Percentiles rank a stretch among this genome's conserved stretches.
Conservation (phyloP, 1,284 basidiomycete genomes). For the Cryptococcus depauperatus region DNA sequence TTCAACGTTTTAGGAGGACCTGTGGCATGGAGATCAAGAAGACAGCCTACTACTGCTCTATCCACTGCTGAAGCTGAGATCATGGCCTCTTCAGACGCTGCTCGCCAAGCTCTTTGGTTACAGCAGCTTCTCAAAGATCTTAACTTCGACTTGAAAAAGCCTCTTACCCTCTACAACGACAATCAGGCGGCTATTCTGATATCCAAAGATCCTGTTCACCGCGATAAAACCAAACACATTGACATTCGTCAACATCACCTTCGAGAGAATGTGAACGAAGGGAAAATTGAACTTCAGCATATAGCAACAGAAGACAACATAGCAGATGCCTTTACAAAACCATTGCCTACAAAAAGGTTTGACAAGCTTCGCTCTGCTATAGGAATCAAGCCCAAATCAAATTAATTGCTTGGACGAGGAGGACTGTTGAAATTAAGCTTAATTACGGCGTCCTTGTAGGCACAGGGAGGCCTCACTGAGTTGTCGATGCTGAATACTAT, state of each 20-base stretch:
- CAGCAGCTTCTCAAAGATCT: conserved; percentile 6
- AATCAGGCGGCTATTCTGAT: conserved; percentile 45
- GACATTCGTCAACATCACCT: conserved; percentile 46
- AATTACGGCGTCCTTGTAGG: too few species aligned
- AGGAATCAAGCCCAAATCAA: conserved; percentile 1
- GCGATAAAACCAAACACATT: conserved; percentile 47
- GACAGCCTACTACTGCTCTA: conserved; percentile 22
- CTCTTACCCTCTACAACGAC: conserved; percentile 26
- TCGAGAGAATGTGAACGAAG: conserved; percentile 26
- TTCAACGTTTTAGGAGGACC: conserved; percentile 16
- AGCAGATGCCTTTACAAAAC: conserved; percentile 7
- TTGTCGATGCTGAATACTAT: too few species aligned
- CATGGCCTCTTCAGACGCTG: conserved; percentile 10
- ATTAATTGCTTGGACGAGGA: background rate
- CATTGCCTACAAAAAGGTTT: conserved; percentile 2
- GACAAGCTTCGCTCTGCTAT: background rate
- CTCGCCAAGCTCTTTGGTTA: conserved; percentile 10
- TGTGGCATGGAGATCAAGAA: conserved; percentile 18
- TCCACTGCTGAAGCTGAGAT: conserved; percentile 12
- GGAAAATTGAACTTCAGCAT: conserved; percentile 2
- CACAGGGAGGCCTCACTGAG: too few species aligned
- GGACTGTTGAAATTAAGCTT: background rate
- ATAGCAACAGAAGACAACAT: conserved; percentile 10
- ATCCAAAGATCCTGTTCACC: conserved; percentile 36
- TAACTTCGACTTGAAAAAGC: conserved; percentile 2